Evolutionary conservation across 163 green algal genomes (phyloP).

Genomic region (Volvox carteri): DNA sequence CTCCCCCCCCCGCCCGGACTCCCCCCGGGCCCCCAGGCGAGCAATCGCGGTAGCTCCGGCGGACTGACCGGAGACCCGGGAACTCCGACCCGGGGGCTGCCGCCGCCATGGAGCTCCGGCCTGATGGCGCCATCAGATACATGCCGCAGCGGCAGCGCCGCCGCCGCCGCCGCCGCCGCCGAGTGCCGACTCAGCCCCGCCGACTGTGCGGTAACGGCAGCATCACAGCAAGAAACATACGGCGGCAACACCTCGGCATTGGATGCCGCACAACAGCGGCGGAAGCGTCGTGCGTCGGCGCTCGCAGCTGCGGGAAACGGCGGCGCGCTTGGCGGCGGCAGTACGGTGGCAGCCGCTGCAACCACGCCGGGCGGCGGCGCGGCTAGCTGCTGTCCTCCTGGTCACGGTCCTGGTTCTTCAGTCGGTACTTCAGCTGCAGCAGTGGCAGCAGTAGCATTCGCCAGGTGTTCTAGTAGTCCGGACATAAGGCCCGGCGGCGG

Average conservation of each 20-base stretch:
- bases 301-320: background rate
- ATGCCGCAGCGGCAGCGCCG: background rate
- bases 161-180: no score
- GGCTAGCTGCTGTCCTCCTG: background rate
- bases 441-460: background rate
- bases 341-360: background rate
- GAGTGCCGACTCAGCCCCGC: background rate
- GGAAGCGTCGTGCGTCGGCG: conserved; percentile 12
- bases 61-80: background rate
- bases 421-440: background rate
- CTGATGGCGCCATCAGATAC: background rate
- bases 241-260: background rate
- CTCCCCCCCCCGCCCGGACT: no score
- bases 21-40: no score
- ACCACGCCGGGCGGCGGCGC: background rate
- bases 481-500: conserved; percentile 2
- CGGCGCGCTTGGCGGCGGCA: background rate
- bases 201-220: background rate
- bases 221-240: background rate
- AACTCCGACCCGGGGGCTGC: no score
- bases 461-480: conserved; percentile 11
- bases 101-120: background rate
- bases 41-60: conserved; percentile 27
- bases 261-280: background rate
- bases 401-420: no score